Percentiles rank a stretch among this genome's conserved stretches.
Conservation (phyloP, 1,284 basidiomycete genomes). For the Cryptococcus sp. region DNA sequence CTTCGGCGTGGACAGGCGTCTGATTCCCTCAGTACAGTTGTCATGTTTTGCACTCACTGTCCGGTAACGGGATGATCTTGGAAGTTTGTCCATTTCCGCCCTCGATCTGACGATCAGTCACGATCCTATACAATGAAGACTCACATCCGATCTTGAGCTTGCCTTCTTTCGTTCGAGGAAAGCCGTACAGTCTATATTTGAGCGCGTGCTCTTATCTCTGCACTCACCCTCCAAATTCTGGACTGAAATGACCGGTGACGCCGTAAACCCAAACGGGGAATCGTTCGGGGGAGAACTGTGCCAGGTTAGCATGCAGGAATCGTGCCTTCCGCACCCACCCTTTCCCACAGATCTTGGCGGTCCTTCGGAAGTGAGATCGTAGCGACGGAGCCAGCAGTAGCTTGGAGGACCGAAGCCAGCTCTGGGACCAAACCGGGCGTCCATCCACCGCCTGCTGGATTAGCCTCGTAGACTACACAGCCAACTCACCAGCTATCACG, state of each 20-base stretch:
- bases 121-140: background rate
- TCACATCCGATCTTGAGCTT: slow-evolving; percentile 35
- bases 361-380: slow-evolving; percentile 26
- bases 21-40: background rate
- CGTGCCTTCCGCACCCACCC: slow-evolving; percentile 5
- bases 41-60: slow-evolving; percentile 15
- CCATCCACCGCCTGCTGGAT: slow-evolving; percentile 30
- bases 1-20: slow-evolving; percentile 25
- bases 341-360: slow-evolving; percentile 31
- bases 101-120: slow-evolving; percentile 15
- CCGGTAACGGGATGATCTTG: slow-evolving; percentile 26
- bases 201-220: background rate
- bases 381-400: slow-evolving; percentile 30
- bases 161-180: slow-evolving; percentile 29
- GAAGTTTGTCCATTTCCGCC: slow-evolving; percentile 34
- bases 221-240: slow-evolving; percentile 25
- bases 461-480: background rate
- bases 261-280: slow-evolving; percentile 33
- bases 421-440: slow-evolving; percentile 32
- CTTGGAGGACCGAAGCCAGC: slow-evolving; percentile 19
- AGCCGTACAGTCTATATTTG: slow-evolving; percentile 26
- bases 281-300: slow-evolving; percentile 26
- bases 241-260: slow-evolving; percentile 20
- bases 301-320: background rate
- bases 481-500: slow-evolving; percentile 28